Evolutionary conservation across 179 eudicot genomes (phyloP).

Genomic region (Spergularia azorica): DNA sequence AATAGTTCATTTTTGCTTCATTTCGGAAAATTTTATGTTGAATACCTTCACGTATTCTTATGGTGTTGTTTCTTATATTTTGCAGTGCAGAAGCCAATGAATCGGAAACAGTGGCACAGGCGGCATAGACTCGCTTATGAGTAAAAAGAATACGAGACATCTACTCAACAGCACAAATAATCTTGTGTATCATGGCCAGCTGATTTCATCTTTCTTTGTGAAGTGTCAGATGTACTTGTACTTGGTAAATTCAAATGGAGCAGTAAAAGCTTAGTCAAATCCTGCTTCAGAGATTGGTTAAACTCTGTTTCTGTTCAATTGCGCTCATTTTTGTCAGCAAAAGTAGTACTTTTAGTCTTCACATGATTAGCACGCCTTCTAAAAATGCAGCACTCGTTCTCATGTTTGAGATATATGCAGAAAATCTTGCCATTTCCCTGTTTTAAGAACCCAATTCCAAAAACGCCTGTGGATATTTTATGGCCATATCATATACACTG

Average conservation of each 20-base stretch:
- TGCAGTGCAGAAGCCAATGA: conserved; percentile 50
- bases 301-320: neutral
- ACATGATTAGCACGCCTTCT: neutral
- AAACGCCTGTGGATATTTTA: neutral
- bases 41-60: neutral
- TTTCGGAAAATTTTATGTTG: neutral
- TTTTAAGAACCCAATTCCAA: neutral
- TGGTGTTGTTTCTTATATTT: conserved; percentile 14
- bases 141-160: neutral
- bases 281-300: neutral
- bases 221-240: neutral
- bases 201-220: neutral
- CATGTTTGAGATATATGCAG: neutral
- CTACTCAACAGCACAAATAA: conserved; percentile 50
- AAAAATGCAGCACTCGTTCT: no score
- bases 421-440: neutral
- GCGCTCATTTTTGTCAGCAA: neutral
- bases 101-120: conserved; percentile 44
- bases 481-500: no score
- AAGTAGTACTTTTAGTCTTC: neutral
- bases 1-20: neutral
- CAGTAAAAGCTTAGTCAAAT: neutral
- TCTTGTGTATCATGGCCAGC: neutral
- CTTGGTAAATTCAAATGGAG: neutral
- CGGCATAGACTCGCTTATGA: neutral